phyloP scores from a whole-genome alignment of 176 grass and related monocot species.

The Dactylis glomerata region DNA sequence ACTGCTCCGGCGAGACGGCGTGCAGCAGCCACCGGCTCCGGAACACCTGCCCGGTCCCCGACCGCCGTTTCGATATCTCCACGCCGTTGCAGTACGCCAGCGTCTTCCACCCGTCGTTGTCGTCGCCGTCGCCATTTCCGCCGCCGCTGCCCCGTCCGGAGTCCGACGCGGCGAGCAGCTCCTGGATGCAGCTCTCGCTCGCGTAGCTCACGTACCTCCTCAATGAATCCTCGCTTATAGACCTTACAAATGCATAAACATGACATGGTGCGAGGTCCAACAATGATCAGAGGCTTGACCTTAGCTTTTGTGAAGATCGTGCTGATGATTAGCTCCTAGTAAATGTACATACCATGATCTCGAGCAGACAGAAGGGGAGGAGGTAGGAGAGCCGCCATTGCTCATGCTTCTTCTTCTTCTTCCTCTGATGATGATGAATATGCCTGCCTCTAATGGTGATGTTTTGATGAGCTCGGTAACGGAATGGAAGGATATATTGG shows the following conservation, averaged over 20 bases:
- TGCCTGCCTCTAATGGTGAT: not conserved
- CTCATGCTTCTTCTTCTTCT: constrained; percentile 34
- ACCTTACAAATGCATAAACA: constrained; percentile 44
- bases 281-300: not conserved
- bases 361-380: constrained; percentile 46
- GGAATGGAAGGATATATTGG: not conserved
- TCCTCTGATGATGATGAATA: not conserved
- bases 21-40: constrained; percentile 81
- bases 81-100: constrained; percentile 80
- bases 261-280: not conserved
- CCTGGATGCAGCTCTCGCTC: constrained; percentile 98
- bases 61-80: constrained; percentile 77
- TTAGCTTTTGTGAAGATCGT: not conserved
- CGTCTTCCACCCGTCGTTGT: constrained; percentile 73
- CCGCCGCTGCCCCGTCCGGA: constrained; percentile 24
- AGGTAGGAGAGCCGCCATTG: constrained; percentile 31
- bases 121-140: not conserved
- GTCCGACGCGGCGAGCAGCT: constrained; percentile 87
- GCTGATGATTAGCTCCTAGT: not conserved
- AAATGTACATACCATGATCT: constrained; percentile 44
- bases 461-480: not conserved
- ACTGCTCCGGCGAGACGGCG: constrained; percentile 80
- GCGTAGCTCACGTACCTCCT: constrained; percentile 86
- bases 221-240: constrained; percentile 87
- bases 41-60: constrained; percentile 66